A percentile compares a stretch with the other conserved stretches of the same genome.
Evolutionary conservation across 2,329 filamentous ascomycete species (phyloP).

Genomic region (Aureobasidium leucospermi): DNA sequence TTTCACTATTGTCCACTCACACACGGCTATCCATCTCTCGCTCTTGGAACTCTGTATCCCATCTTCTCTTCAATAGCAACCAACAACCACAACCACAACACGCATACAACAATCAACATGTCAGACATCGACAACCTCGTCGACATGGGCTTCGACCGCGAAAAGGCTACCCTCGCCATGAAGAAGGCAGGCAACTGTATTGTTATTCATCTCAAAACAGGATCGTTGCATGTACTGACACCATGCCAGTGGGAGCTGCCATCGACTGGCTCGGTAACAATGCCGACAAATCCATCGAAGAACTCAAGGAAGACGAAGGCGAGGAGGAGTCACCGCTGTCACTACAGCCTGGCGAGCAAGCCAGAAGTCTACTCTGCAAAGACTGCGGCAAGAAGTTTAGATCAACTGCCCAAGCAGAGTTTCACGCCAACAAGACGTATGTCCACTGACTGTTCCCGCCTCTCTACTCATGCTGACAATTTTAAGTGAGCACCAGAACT

Average conservation of each 20-base stretch:
- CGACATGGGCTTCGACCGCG: conserved; percentile 72
- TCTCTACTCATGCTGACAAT: not conserved
- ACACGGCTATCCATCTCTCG: not conserved
- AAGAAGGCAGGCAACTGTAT: conserved; percentile 73
- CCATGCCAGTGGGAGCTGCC: conserved; percentile 65
- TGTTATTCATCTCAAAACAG: conserved; percentile 25
- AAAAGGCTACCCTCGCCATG: conserved; percentile 74
- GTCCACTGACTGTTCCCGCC: conserved; percentile 21
- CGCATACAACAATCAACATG: conserved; percentile 27
- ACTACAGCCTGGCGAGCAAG: conserved; percentile 63
- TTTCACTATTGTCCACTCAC: no score
- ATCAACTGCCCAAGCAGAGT: conserved; percentile 72
- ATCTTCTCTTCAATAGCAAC: no score
- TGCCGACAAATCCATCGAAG: conserved; percentile 77
- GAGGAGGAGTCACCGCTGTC: conserved; percentile 46
- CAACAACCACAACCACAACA: not conserved
- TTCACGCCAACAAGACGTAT: conserved; percentile 80
- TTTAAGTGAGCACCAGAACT: conserved; percentile 71
- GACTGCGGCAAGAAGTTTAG: conserved; percentile 91
- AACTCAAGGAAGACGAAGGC: conserved; percentile 52
- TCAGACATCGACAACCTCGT: conserved; percentile 53
- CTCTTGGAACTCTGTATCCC: no score
- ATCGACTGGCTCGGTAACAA: conserved; percentile 93
- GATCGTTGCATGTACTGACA: not conserved
- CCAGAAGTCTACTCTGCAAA: conserved; percentile 82